Conservation (phyloP, 1,139 yeast genomes). For the Saccharomyces pastorianus region DNA sequence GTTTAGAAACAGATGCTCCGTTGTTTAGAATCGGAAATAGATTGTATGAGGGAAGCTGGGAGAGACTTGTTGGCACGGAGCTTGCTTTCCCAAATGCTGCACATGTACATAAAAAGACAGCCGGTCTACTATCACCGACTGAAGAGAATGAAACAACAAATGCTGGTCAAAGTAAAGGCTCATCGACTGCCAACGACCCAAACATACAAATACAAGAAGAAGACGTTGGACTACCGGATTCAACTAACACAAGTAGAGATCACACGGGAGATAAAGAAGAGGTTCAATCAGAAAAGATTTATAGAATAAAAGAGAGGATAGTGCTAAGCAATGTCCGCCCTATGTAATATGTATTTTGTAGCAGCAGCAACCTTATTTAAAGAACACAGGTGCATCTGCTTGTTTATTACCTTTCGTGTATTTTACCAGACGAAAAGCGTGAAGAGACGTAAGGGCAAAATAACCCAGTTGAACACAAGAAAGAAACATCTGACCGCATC, state of each 20-base stretch:
- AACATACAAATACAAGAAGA: not conserved
- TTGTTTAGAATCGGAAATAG: conserved; percentile 46
- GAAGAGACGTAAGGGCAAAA: not conserved
- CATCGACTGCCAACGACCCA: not conserved
- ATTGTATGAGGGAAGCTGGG: conserved; percentile 73
- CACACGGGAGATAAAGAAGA: not conserved
- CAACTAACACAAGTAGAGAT: not conserved
- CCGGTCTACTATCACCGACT: not conserved
- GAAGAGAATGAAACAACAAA: not conserved
- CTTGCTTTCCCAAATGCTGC: conserved; percentile 37
- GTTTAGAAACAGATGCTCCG: conserved; percentile 45
- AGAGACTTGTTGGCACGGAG: conserved; percentile 74
- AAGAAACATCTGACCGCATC: not conserved
- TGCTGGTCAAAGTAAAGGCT: not conserved
- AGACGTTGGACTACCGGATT: not conserved
- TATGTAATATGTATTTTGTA: conserved; percentile 13
- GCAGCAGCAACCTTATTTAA: conserved; percentile 11
- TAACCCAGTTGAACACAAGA: not conserved
- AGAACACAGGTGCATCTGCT: conserved; percentile 24
- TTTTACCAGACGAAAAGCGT: not conserved
- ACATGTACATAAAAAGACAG: conserved; percentile 11
- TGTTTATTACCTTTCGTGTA: not conserved
- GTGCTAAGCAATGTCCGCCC: conserved; percentile 31
- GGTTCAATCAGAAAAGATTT: conserved; percentile 20
- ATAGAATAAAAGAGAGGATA: conserved; percentile 31